Evolutionary conservation across 495 filamentous ascomycete species (phyloP), one percentile per base, ranked within the genome.

Genomic region (Hypoxylon perforatum): DNA sequence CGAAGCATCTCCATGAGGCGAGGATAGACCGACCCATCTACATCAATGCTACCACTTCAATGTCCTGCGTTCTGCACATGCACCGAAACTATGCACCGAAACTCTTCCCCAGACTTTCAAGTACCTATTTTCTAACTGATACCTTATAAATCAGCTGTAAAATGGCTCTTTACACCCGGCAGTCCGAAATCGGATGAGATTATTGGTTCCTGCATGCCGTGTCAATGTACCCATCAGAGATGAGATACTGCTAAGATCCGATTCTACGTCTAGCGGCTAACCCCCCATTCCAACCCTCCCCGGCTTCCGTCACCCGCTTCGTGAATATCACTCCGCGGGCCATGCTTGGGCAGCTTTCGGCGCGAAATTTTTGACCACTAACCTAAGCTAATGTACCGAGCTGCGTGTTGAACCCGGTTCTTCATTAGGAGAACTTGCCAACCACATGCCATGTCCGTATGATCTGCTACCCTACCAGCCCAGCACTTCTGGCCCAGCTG

Each of bases 151-250:
- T 21, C 17, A 48, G 38, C 21, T 42, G 2, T 7, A 28, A 17
- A 12, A 42, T 10, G 9, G 12, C 8, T 12, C n/a, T 53, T 33
- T 35, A 35, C 23, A 42, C n/a, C 7, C 4, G 9, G 15, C 23
- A 10, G 42, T 62, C 65, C 65, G 65, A 68, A 63, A 44, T 68
- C 65, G 65, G 65, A 62, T 58, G 39, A 45, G 23, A 28, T 28
- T 22, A 63, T 68, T 57, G 42, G 48, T 61, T 50, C 25, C 21
- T 28, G 42, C 21, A 46, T 56, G 50, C 57, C 28, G 25, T 54
- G 1, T 19, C 10, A 5, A 46, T 50, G 57, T 61, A 56, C 25
- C 25, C 18, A 28, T 12, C 5, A 46, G n/a, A 63, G 35, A 55
- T 62, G 35, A 45, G 59, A 52, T 59, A 60, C 48, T 21, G n/a